A percentile compares a stretch with the other conserved stretches of the same genome.
Evolutionary conservation across 1,284 basidiomycete species (phyloP).

Genomic region (Cystobasidiaceae sp.): DNA sequence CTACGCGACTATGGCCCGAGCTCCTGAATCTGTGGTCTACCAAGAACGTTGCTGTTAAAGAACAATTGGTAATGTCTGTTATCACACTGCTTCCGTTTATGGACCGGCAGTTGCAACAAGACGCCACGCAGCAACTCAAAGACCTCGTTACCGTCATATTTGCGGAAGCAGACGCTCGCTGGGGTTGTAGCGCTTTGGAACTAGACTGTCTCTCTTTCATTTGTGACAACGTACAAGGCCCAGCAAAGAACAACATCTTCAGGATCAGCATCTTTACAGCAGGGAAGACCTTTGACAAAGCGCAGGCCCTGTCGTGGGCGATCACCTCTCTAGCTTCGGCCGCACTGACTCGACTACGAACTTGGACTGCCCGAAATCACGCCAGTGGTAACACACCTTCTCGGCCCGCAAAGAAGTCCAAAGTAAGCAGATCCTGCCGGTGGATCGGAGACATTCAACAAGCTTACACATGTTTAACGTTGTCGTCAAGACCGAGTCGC

Average conservation of each 20-base stretch:
- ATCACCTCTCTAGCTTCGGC: constrained; percentile 52
- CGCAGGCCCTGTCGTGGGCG: constrained; percentile 72
- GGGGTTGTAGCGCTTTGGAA: constrained; percentile 56
- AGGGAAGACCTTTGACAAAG: constrained; percentile 64
- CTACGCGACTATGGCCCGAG: constrained; percentile 58
- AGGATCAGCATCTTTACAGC: constrained; percentile 58
- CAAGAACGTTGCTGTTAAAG: constrained; percentile 65
- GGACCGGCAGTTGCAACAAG: neutral
- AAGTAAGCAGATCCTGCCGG: constrained; percentile 24
- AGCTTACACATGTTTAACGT: neutral
- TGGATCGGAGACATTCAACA: neutral
- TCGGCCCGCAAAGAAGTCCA: constrained; percentile 12
- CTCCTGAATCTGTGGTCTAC: constrained; percentile 68
- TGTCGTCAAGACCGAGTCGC: constrained; percentile 44
- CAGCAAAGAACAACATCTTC: constrained; percentile 50
- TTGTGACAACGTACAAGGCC: neutral
- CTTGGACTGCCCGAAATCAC: neutral
- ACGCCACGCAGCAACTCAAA: neutral
- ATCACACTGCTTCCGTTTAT: constrained; percentile 65
- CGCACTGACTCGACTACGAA: neutral
- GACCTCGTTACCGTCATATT: constrained; percentile 51
- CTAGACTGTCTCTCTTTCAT: constrained; percentile 55
- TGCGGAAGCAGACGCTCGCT: constrained; percentile 60
- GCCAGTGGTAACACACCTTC: too few relatives aligned
- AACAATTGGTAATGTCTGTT: constrained; percentile 58